Conservation (phyloP, 148 eudicot species). For the Selenicereus undatus region DNA sequence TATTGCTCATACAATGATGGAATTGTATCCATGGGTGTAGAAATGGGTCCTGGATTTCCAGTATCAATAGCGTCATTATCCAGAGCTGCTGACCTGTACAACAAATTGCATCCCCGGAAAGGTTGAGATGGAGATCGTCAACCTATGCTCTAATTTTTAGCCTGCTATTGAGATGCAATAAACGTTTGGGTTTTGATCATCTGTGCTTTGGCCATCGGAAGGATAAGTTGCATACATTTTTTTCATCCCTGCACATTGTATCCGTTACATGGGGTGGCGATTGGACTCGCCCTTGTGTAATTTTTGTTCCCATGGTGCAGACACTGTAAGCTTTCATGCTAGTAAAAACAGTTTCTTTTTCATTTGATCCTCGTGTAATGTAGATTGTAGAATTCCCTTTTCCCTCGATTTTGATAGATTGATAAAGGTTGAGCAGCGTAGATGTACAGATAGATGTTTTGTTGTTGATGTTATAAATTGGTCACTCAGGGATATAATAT, state of each 20-base stretch:
- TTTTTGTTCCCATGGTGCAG: background rate
- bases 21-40: conserved; percentile 21
- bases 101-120: conserved; percentile 42
- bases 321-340: background rate
- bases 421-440: background rate
- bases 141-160: background rate
- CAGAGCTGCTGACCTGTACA: conserved; percentile 67
- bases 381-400: too few relatives aligned
- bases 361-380: background rate
- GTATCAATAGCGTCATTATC: conserved; percentile 80
- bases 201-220: background rate
- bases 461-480: background rate
- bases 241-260: background rate
- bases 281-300: background rate
- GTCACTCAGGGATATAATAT: too few relatives aligned
- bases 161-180: background rate
- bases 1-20: background rate
- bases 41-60: conserved; percentile 85
- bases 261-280: background rate
- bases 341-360: background rate
- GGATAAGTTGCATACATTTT: background rate
- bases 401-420: background rate
- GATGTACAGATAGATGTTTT: background rate
- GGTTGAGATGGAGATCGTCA: background rate
- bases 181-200: background rate